Conservation (phyloP, 768 basidiomycete genomes). For the Saitozyma sp. region DNA sequence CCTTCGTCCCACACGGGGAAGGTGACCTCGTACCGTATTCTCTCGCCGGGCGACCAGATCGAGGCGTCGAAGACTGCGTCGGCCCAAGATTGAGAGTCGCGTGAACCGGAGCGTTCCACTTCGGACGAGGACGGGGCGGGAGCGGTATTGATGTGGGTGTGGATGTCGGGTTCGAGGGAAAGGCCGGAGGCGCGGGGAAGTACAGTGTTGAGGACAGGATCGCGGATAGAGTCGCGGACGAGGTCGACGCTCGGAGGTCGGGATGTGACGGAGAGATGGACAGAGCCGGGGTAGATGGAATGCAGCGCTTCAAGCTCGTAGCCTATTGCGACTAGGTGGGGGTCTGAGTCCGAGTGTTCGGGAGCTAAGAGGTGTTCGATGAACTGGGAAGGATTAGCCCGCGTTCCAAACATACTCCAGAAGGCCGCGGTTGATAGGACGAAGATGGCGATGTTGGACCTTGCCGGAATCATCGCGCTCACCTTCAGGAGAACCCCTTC, state of each 20-base stretch:
- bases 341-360: conserved; percentile 35
- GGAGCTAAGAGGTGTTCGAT: conserved; percentile 36
- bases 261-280: conserved; percentile 33
- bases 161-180: background rate
- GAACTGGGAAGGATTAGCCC: conserved; percentile 24
- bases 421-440: no score
- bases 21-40: conserved; percentile 48
- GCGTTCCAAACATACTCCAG: background rate
- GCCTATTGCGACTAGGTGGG: conserved; percentile 41
- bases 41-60: conserved; percentile 28
- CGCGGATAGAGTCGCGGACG: conserved; percentile 7
- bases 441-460: background rate
- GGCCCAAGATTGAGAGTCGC: conserved; percentile 22
- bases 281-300: conserved; percentile 39
- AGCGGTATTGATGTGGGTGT: background rate
- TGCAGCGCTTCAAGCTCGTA: conserved; percentile 50
- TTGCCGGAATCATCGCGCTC: background rate
- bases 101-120: no score
- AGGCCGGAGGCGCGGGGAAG: background rate
- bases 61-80: conserved; percentile 26
- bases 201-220: background rate
- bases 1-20: conserved; percentile 44
- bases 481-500: conserved; percentile 22
- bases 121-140: no score
- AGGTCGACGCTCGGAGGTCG: conserved; percentile 25